Conservation (phyloP, 352 stramenopile species). For the Pythium volutum region DNA sequence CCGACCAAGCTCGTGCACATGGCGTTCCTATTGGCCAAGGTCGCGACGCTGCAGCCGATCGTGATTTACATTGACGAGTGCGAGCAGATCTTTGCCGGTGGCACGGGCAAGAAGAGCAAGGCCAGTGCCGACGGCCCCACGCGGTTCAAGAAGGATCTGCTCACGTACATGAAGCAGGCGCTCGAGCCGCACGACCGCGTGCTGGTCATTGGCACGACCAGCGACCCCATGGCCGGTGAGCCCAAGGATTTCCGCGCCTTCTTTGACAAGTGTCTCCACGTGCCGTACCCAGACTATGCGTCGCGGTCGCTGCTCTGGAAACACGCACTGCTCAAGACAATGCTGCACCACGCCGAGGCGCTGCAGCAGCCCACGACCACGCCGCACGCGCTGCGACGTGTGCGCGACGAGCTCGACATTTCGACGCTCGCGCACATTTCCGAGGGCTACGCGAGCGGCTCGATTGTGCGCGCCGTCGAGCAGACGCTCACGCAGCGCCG, state of each 20-base stretch:
- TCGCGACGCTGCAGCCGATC: constrained; percentile 78
- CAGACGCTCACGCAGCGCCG: constrained; percentile 77
- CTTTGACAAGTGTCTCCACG: constrained; percentile 93
- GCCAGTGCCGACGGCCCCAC: constrained; percentile 60
- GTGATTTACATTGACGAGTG: constrained; percentile 95
- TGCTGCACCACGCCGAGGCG: constrained; percentile 36
- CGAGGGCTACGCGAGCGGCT: constrained; percentile 88
- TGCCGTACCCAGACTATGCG: constrained; percentile 91
- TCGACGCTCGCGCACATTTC: constrained; percentile 90
- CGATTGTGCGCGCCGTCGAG: constrained; percentile 74
- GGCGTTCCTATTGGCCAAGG: constrained; percentile 90
- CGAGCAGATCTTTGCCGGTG: constrained; percentile 85
- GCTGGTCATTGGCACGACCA: constrained; percentile 87
- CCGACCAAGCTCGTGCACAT: constrained; percentile 94
- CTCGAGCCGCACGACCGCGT: constrained; percentile 89
- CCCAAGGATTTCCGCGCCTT: constrained; percentile 83
- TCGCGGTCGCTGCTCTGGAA: constrained; percentile 90
- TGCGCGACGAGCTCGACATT: constrained; percentile 71
- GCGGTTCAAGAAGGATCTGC: constrained; percentile 93
- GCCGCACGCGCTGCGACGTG: constrained; percentile 19
- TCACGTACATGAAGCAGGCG: constrained; percentile 91
- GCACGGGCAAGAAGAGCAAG: constrained; percentile 80
- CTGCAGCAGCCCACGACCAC: constrained; percentile 17
- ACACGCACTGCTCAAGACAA: constrained; percentile 53
- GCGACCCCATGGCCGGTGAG: constrained; percentile 80